phyloP scores from a whole-genome alignment of 176 grass and related monocot species.

The Bonia amplexicaulis region DNA sequence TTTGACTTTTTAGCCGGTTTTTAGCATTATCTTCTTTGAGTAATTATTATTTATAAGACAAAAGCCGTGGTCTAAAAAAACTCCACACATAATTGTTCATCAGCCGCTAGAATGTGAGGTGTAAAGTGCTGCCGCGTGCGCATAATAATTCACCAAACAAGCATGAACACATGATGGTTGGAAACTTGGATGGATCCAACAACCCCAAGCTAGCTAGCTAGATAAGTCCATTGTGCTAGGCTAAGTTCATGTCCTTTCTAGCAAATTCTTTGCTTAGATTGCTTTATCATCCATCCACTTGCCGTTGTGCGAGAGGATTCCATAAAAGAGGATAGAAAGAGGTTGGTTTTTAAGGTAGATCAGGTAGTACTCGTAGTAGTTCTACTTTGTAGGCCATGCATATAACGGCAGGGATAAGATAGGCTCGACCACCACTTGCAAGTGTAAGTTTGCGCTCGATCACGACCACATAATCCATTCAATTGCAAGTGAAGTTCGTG shows the following conservation, averaged over 20 bases:
- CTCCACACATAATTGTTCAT: neutral
- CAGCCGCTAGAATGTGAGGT: neutral
- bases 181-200: too few relatives aligned
- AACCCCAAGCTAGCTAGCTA: neutral
- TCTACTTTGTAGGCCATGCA: neutral
- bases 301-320: neutral
- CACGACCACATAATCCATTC: neutral
- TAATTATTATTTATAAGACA: too few relatives aligned
- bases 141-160: neutral
- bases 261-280: neutral
- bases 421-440: neutral
- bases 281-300: neutral
- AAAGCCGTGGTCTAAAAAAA: too few relatives aligned
- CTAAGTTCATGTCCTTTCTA: too few relatives aligned
- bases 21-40: too few relatives aligned
- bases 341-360: neutral
- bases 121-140: neutral
- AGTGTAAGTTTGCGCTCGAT: neutral
- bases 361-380: neutral
- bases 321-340: neutral
- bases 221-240: neutral
- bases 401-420: neutral
- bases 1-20: too few relatives aligned
- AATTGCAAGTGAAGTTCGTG: neutral
- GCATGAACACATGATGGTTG: too few relatives aligned